Evolutionary conservation across 2,329 filamentous ascomycete genomes (phyloP).

Genomic region (Aureobasidium sp.): DNA sequence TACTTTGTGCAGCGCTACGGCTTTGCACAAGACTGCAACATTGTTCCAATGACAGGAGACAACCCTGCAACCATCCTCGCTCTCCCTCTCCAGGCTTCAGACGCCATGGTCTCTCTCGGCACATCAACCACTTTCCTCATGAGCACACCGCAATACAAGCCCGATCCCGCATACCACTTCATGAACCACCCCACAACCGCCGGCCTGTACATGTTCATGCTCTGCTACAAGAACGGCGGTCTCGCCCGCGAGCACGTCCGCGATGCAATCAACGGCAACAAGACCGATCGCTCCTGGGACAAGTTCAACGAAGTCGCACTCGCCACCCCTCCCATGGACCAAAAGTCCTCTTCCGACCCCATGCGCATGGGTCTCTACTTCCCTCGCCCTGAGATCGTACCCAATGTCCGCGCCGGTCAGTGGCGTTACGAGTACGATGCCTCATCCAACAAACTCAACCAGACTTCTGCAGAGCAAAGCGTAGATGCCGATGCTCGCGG

Average conservation of each 20-base stretch:
- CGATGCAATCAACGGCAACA: slow-evolving; percentile 58
- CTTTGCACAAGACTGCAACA: slow-evolving; percentile 63
- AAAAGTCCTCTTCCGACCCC: slow-evolving; percentile 43
- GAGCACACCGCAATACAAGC: slow-evolving; percentile 86
- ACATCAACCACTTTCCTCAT: slow-evolving; percentile 97
- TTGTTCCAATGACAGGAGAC: slow-evolving; percentile 87
- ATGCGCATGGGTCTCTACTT: slow-evolving; percentile 93
- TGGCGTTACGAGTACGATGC: slow-evolving; percentile 67
- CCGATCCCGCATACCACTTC: slow-evolving; percentile 89
- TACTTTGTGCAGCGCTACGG: slow-evolving; percentile 78
- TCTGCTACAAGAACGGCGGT: slow-evolving; percentile 98
- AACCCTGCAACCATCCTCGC: slow-evolving; percentile 94
- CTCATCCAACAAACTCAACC: slow-evolving; percentile 36
- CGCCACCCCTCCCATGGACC: slow-evolving; percentile 59
- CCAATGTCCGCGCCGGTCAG: slow-evolving; percentile 75
- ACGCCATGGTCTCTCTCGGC: slow-evolving; percentile 89
- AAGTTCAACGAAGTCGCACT: slow-evolving; percentile 69
- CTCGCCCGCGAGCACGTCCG: slow-evolving; percentile 85
- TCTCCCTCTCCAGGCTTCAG: slow-evolving; percentile 76
- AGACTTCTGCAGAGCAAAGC: slow-evolving; percentile 37
- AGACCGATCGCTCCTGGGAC: slow-evolving; percentile 54
- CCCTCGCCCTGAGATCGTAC: slow-evolving; percentile 88
- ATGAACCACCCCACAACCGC: slow-evolving; percentile 93
- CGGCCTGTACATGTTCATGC: slow-evolving; percentile 98
- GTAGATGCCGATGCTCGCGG: slow-evolving; percentile 63